Evolutionary conservation across 2,329 filamentous ascomycete species (phyloP), one percentile per base, ranked within the genome.

Genomic region (Thermoascus crustaceus): DNA sequence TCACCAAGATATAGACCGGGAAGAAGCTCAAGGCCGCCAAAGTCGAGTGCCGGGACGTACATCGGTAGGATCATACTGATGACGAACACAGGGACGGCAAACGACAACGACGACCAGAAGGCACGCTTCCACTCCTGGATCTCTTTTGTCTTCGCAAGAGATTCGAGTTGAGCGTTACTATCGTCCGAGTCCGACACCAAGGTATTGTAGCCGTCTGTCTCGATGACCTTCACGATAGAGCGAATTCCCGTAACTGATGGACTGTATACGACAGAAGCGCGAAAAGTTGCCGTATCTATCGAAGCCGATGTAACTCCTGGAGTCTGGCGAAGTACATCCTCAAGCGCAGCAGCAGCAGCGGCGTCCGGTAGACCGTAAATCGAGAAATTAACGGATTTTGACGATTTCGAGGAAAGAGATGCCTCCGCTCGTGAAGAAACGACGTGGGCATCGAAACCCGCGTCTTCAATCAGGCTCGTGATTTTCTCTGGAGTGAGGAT

Each of bases 41-140:
- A 85, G 60, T 98, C 84, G 10, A 95, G 56, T 19, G 68, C 57
- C 2, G 80, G 82, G 7, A 88, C 42, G 45, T 75, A 75, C 89
- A 96, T 96, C 21, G 91, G 91, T 37, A 96, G 69, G 23, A 94
- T 61, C 91, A 98, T 98, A 73, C 82, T 85, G 47, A 94, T 82
- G 34, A 94, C 56, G 53, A 96, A 86, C 21, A 98, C 89, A 0
- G 91, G 91, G 5, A 96, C 64, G 3, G 88, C 87, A 55, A 96
- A 96, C 3, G 72, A 70, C 3, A 85, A 52, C 0, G 87, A 94
- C 5, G 82, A 72, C 43, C 74, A 71, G 61, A 96, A 94, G 0
- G 87, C 85, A 19, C 71, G 75, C 42, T 76, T 78, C 91, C 91
- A 98, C 60, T 94, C 87, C 44, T 82, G 84, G 43, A 98, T 94